Evolutionary conservation across 2,329 filamentous ascomycete species (phyloP).

Genomic region (Sporothrix protearum): DNA sequence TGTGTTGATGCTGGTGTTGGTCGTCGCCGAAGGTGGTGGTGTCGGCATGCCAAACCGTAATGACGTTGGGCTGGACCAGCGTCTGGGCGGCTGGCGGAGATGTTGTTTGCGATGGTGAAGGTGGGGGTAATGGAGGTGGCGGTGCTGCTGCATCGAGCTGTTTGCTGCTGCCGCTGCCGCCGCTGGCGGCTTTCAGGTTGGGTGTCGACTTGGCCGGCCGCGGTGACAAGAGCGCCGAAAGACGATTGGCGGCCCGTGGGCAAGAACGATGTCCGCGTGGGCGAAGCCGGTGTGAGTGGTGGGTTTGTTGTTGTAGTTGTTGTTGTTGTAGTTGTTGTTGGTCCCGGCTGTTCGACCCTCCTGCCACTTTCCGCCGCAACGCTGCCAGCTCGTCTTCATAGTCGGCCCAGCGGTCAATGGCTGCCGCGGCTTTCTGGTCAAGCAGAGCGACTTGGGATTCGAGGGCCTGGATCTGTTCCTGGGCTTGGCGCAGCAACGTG

Average conservation of each 20-base stretch:
- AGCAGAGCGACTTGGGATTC: conserved; percentile 67
- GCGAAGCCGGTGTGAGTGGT: conserved; percentile 33
- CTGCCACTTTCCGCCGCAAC: conserved; percentile 44
- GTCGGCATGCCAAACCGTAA: conserved; percentile 12
- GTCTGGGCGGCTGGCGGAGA: conserved; percentile 12
- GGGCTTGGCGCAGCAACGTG: conserved; percentile 49
- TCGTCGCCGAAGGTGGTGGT: conserved; percentile 22
- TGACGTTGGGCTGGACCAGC: conserved; percentile 20
- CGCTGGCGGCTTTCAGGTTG: conserved; percentile 37
- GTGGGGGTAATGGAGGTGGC: neutral
- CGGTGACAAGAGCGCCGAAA: conserved; percentile 46
- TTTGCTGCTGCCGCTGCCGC: conserved; percentile 19
- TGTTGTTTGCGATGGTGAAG: conserved; percentile 29
- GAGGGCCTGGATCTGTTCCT: conserved; percentile 63
- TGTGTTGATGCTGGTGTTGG: neutral
- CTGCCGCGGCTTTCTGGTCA: conserved; percentile 65
- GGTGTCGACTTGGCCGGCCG: conserved; percentile 44
- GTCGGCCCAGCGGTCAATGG: conserved; percentile 65
- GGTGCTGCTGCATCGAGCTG: conserved; percentile 28
- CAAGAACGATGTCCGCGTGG: conserved; percentile 46
- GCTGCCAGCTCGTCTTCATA: conserved; percentile 73
- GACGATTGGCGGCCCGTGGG: conserved; percentile 41
- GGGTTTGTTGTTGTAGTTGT: no score
- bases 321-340: conserved; percentile 20
- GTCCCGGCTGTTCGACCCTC: neutral